Conservation (phyloP, 1,284 basidiomycete genomes). For the Sporisorium sorghi region DNA sequence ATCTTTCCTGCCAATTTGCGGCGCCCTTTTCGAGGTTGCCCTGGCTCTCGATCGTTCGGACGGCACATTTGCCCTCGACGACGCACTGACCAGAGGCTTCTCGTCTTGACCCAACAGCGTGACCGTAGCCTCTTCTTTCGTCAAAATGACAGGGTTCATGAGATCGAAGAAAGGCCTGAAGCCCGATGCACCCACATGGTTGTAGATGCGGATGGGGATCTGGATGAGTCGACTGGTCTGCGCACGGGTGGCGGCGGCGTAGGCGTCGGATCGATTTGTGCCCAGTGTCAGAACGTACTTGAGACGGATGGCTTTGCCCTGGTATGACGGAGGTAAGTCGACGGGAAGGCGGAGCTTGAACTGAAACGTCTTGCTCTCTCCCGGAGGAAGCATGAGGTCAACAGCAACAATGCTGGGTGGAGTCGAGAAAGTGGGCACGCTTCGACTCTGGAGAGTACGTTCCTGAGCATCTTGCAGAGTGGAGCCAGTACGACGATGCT, state of each 20-base stretch:
- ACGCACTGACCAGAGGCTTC: background rate
- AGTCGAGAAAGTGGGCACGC: conserved; percentile 82
- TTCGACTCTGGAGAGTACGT: conserved; percentile 70
- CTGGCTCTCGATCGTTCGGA: background rate
- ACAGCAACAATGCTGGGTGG: conserved; percentile 86
- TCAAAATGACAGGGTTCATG: conserved; percentile 70
- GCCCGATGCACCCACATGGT: conserved; percentile 75
- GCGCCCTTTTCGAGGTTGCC: background rate
- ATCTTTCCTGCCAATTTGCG: conserved; percentile 21
- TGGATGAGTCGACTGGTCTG: conserved; percentile 83
- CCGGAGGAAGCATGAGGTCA: conserved; percentile 80
- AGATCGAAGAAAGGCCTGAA: conserved; percentile 70
- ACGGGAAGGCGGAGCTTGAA: conserved; percentile 71
- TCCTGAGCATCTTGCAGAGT: conserved; percentile 74
- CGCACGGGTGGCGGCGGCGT: conserved; percentile 31
- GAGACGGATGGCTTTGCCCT: conserved; percentile 84
- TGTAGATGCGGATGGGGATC: conserved; percentile 87
- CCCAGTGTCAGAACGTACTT: conserved; percentile 89
- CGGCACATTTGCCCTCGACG: background rate
- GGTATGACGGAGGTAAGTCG: conserved; percentile 87
- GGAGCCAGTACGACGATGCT: conserved; percentile 71
- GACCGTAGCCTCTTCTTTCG: conserved; percentile 65
- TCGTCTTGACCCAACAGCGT: conserved; percentile 17
- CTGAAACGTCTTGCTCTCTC: conserved; percentile 78
- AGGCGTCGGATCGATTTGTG: conserved; percentile 75